Evolutionary conservation across 2,329 filamentous ascomycete species (phyloP), one percentile per base, ranked within the genome.

Genomic region (Xylariaceae sp.): DNA sequence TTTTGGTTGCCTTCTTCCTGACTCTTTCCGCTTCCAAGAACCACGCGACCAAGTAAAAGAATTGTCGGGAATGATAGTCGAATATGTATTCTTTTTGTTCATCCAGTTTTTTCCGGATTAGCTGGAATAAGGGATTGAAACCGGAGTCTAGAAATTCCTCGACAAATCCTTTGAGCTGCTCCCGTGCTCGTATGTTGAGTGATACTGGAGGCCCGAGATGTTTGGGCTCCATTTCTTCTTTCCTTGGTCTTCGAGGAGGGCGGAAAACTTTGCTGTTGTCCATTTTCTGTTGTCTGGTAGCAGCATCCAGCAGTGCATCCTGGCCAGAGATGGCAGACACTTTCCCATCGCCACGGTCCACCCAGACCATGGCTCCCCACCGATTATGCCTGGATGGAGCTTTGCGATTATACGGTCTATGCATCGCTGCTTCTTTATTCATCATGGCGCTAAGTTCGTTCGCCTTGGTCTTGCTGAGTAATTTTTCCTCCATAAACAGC

Each of bases 291-390:
- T 96, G 81, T 6, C 88, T 87, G 38, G 82, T 81, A 9, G 88
- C 80, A 6, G 84, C 81, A 62, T 90, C 85, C 3, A 84, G 81
- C 42, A 99, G 80, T 5, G 89, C 89, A 61, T 91, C 87, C 66
- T 97, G 93, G 1, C 94, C 94, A 0, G 91, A 92, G 1, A 99
- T 81, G 0, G 92, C 91, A 0, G 89, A 88, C 62, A 94, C 82
- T 64, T 92, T 92, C 46, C 88, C 85, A 60, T 92, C 88, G 45
- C 91, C 88, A 50, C 92, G 80, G 73, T 96, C 90, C 36, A 99
- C 84, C 92, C 93, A 97, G 33, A 97, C 85, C 89, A 97, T 97
- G 11, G 92, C 96, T 2, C 94, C 94, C 64, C 97, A 99, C 33
- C 94, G 83, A 61, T 92, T 96, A 70, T 99, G 94, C 44, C 94